These are phyloP conservation scores for Takashimella tepidaria DNA, from an alignment of 1,284 basidiomycete genomes.

Conservation along the genomic window DNA sequence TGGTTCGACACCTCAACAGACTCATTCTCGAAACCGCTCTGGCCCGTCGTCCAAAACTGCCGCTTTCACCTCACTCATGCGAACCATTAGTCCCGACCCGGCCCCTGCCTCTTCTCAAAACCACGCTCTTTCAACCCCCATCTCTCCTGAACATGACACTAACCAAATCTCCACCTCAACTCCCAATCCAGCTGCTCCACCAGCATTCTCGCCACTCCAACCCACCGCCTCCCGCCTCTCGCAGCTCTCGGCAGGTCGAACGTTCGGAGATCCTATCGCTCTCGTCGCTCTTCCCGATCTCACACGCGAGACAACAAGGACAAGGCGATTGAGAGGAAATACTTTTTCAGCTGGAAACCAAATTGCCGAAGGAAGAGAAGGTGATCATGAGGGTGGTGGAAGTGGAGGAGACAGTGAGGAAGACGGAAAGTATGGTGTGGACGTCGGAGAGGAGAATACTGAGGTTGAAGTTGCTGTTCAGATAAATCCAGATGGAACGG, in stretches of 20 bases:
- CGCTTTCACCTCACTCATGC: neutral
- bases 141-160: neutral
- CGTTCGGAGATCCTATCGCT: conserved; percentile 11
- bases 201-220: conserved; percentile 9
- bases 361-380: neutral
- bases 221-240: conserved; percentile 13
- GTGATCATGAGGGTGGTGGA: neutral
- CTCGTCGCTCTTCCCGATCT: conserved; percentile 12
- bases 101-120: neutral
- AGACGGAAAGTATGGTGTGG: neutral
- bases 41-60: neutral
- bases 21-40: neutral
- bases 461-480: conserved; percentile 18
- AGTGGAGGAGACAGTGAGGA: conserved; percentile 2
- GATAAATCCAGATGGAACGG: conserved; percentile 14
- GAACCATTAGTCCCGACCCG: neutral
- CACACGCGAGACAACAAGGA: conserved; percentile 11
- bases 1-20: neutral
- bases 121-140: neutral
- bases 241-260: conserved; percentile 5
- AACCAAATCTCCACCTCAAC: neutral
- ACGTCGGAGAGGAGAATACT: conserved; percentile 4
- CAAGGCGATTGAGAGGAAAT: neutral
- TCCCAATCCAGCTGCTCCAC: neutral
- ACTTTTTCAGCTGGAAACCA: neutral